phyloP scores from a whole-genome alignment of 2,329 filamentous ascomycete species.

The Xylaria sp. region DNA sequence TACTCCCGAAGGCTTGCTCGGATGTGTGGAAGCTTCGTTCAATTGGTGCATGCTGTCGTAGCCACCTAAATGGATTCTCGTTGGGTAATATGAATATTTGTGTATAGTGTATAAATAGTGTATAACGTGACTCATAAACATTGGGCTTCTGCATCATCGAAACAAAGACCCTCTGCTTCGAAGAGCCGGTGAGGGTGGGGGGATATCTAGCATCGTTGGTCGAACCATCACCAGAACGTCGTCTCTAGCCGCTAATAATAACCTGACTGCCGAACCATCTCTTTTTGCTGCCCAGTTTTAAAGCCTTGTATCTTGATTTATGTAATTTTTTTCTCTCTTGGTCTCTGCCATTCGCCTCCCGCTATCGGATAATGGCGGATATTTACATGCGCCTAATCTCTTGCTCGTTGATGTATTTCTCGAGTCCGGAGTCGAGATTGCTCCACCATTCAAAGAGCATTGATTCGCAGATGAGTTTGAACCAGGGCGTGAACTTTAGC shows the following conservation, averaged over 20 bases:
- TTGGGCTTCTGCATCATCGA: conserved; percentile 23
- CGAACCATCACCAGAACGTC: conserved; percentile 26
- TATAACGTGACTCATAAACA: conserved; percentile 21
- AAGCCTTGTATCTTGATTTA: conserved; percentile 7
- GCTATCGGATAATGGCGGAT: not conserved
- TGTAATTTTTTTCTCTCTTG: not conserved
- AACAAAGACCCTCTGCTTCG: conserved; percentile 20
- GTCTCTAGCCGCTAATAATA: conserved; percentile 25
- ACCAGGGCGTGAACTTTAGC: conserved; percentile 96
- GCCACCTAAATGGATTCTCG: conserved; percentile 11
- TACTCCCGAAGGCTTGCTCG: conserved; percentile 11
- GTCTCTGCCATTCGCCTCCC: not conserved
- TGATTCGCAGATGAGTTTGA: conserved; percentile 97
- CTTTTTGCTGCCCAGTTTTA: conserved; percentile 19
- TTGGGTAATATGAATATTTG: conserved; percentile 32
- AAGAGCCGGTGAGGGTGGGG: conserved; percentile 23
- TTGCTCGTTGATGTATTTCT: conserved; percentile 86
- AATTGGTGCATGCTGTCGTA: conserved; percentile 27
- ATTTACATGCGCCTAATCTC: conserved; percentile 83
- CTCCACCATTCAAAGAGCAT: conserved; percentile 99
- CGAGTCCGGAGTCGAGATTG: conserved; percentile 80
- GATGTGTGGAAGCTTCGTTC: conserved; percentile 15
- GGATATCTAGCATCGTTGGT: conserved; percentile 34
- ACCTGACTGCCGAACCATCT: conserved; percentile 20
- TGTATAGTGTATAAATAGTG: conserved; percentile 22